Conservation (phyloP, 129 eudicot genomes). For the Escallonia herrerae region DNA sequence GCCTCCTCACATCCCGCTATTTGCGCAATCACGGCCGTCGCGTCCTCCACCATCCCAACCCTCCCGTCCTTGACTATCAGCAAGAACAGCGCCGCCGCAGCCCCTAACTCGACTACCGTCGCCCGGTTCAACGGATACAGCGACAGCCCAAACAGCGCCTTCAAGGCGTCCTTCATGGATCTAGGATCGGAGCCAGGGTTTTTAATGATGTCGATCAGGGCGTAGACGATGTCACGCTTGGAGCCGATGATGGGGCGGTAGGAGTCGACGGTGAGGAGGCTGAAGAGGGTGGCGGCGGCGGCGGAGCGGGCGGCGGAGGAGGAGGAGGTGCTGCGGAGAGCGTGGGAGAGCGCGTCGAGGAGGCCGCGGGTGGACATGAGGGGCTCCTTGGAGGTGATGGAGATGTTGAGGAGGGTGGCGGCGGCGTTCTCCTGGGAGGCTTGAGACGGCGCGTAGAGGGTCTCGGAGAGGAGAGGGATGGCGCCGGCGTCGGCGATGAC, state of each 20-base stretch:
- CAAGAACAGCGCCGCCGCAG: constrained; percentile 58
- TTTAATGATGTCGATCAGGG: constrained; percentile 51
- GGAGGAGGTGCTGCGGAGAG: constrained; percentile 55
- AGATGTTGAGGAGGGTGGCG: constrained; percentile 67
- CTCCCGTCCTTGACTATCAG: constrained; percentile 66
- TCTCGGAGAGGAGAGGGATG: constrained; percentile 62
- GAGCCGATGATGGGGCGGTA: constrained; percentile 69
- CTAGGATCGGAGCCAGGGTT: constrained; percentile 35
- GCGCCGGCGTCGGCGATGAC: constrained; percentile 65
- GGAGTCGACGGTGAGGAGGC: constrained; percentile 47
- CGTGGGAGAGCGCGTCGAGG: constrained; percentile 86
- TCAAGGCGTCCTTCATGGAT: constrained; percentile 60
- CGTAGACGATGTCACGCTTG: constrained; percentile 72
- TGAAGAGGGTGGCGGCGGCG: constrained; percentile 65
- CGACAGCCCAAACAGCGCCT: constrained; percentile 69
- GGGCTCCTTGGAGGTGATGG: constrained; percentile 55
- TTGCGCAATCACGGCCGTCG: constrained; percentile 85
- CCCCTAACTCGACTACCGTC: constrained; percentile 64
- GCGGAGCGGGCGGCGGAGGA: constrained; percentile 50
- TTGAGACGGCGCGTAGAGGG: constrained; percentile 50
- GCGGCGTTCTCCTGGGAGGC: constrained; percentile 70
- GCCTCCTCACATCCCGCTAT: constrained; percentile 79
- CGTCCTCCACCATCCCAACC: constrained; percentile 80
- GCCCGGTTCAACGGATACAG: constrained; percentile 55
- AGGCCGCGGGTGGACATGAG: constrained; percentile 69